Conservation (phyloP, 305 asterid species). For the Fraxinus latifolia region DNA sequence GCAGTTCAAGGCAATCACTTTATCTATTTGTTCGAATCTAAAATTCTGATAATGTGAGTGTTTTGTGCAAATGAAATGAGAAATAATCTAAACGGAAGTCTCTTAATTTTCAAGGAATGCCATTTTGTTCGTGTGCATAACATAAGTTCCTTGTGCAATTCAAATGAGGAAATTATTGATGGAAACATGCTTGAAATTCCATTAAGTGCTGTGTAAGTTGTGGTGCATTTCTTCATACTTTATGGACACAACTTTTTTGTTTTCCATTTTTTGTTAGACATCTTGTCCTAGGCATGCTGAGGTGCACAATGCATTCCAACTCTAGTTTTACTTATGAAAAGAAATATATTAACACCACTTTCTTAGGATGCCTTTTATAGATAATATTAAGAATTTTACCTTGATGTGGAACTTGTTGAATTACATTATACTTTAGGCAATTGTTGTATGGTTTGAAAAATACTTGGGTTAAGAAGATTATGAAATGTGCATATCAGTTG, state of each 20-base stretch:
- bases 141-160: background rate
- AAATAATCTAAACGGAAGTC: background rate
- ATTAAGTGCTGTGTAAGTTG: background rate
- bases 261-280: background rate
- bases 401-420: background rate
- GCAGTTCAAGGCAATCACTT: background rate
- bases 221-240: background rate
- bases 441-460: background rate
- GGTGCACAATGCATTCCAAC: background rate
- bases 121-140: background rate
- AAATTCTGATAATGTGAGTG: background rate
- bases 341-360: background rate
- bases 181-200: background rate
- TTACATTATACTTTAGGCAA: background rate
- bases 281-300: background rate
- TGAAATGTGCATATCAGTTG: background rate
- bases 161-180: background rate
- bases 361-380: background rate
- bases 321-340: background rate
- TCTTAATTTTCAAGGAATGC: background rate
- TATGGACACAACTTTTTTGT: background rate
- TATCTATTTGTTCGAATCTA: background rate
- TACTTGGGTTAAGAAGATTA: background rate
- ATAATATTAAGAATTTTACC: background rate
- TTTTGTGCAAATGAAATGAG: background rate